Evolutionary conservation across 2,329 filamentous ascomycete species (phyloP), one percentile per base, ranked within the genome.

Genomic region (Fusarium sterilihyphosum): DNA sequence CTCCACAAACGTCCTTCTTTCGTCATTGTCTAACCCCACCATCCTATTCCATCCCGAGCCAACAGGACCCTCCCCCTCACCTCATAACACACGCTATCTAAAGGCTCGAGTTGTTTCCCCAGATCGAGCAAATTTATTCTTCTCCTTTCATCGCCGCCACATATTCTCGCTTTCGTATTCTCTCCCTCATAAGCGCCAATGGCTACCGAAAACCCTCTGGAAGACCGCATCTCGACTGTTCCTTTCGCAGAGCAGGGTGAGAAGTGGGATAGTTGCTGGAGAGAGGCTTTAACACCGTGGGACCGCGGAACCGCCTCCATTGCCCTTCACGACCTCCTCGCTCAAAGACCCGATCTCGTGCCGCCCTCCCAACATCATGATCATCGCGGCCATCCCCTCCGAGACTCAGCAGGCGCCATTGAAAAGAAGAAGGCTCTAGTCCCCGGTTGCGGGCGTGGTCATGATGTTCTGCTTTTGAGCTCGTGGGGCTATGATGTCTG

Each of bases 381-480:
- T 64, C 70, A 76, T 61, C 76, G 80, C 49, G 81, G 81, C 37
- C 76, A 78, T 50, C 74, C 72, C 38, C 67, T 80, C 18, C 78
- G 77, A 38, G 70, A 78, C 40, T 59, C 71, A 33, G 43, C 67
- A 41, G 77, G 78, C 57, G 67, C 71, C 46, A 76, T 79, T 44
- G 57, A 75, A 54, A 78, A 78, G 54, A 74, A 76, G 41, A 80
- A 77, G 41, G 94, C 92, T 3, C 85, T 97, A 14, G 92, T 97
- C 0, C 93, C 94, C 1, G 94, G 94, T 10, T 97, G 94, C 82
- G 95, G 94, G 1, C 88, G 89, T 53, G 95, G 94, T 10, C 92
- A 96, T 79, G 95, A 97, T 83, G 93, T 94, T 4, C 86, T 94
- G 16, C 85, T 97, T 43, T 87, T 97, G 50, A 89, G 91, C 57